Conservation (phyloP, 805 yeast species). For the Sugiyamaella mastotermitis region DNA sequence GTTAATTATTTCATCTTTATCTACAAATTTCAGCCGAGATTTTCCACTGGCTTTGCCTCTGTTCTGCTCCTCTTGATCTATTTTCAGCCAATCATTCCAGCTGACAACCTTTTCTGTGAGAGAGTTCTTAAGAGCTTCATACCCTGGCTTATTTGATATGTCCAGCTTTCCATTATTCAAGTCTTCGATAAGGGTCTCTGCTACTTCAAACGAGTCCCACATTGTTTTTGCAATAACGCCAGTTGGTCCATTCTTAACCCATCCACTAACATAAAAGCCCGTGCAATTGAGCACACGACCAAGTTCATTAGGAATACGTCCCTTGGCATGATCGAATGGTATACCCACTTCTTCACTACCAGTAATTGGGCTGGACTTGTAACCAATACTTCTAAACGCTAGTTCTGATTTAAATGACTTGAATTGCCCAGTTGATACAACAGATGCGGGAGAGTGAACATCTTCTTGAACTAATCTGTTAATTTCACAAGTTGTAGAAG, state of each 20-base stretch:
- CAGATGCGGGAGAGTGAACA: conserved; percentile 30
- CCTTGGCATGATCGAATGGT: conserved; percentile 40
- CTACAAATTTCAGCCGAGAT: conserved; percentile 57
- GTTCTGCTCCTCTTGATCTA: conserved; percentile 48
- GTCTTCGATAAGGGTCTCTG: conserved; percentile 58
- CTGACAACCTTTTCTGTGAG: conserved; percentile 31
- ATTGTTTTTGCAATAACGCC: conserved; percentile 92
- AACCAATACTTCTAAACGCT: conserved; percentile 79
- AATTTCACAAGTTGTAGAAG: conserved; percentile 43
- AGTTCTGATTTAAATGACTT: conserved; percentile 45
- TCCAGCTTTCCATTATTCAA: conserved; percentile 28
- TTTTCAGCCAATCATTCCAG: conserved; percentile 65
- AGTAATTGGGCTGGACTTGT: conserved; percentile 56
- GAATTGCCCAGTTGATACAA: conserved; percentile 34
- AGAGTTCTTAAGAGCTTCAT: conserved; percentile 25
- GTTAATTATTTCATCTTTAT: too few species aligned
- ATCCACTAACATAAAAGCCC: conserved; percentile 80
- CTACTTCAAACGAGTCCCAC: conserved; percentile 74
- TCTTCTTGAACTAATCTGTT: conserved; percentile 41
- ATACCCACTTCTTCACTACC: conserved; percentile 51
- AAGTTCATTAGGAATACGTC: conserved; percentile 40
- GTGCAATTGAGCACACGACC: conserved; percentile 38
- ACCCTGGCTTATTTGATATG: conserved; percentile 27
- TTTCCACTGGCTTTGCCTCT: conserved; percentile 47
- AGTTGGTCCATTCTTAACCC: conserved; percentile 81